phyloP scores from a whole-genome alignment of 495 filamentous ascomycete species.

The Aspergillus nanangensis region DNA sequence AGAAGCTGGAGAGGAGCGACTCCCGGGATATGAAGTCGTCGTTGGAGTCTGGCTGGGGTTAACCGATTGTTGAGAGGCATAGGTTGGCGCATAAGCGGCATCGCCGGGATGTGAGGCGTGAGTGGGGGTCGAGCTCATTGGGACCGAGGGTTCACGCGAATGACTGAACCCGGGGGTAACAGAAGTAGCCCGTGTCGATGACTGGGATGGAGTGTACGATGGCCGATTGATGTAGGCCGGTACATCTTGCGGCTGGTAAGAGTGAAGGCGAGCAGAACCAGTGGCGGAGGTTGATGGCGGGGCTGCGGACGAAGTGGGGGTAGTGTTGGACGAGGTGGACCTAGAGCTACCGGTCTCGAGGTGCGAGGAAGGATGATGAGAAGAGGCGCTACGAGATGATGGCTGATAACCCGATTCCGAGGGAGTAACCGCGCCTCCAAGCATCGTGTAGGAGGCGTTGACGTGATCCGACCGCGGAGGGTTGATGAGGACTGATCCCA shows the following conservation, averaged over 20 bases:
- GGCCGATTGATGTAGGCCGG: slow-evolving; percentile 35
- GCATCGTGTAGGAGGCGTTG: slow-evolving; percentile 44
- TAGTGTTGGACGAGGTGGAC: slow-evolving; percentile 32
- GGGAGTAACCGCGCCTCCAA: slow-evolving; percentile 41
- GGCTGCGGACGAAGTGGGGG: slow-evolving; percentile 38
- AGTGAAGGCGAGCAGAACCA: slow-evolving; percentile 32
- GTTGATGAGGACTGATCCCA: slow-evolving; percentile 45
- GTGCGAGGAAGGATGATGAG: slow-evolving; percentile 18
- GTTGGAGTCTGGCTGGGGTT: slow-evolving; percentile 10
- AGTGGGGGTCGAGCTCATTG: slow-evolving; percentile 27
- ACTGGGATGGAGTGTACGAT: slow-evolving; percentile 23
- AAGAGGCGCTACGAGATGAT: slow-evolving; percentile 14
- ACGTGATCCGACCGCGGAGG: slow-evolving; percentile 42
- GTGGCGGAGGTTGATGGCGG: slow-evolving; percentile 32
- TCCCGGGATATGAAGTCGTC: slow-evolving; percentile 10
- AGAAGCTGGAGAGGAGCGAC: slow-evolving; percentile 44
- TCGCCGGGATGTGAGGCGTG: slow-evolving; percentile 1
- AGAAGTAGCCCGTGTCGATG: slow-evolving; percentile 23
- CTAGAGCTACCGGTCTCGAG: slow-evolving; percentile 27
- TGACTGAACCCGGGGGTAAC: slow-evolving; percentile 22
- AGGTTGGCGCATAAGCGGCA: slow-evolving; percentile 7
- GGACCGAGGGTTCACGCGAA: slow-evolving; percentile 13
- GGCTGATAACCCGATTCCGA: slow-evolving; percentile 37
- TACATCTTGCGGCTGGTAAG: slow-evolving; percentile 31
- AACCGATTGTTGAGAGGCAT: slow-evolving; percentile 18